Evolutionary conservation across 257 asterid species (phyloP), one percentile per base, ranked within the genome.

Genomic region (Scutellaria minor): DNA sequence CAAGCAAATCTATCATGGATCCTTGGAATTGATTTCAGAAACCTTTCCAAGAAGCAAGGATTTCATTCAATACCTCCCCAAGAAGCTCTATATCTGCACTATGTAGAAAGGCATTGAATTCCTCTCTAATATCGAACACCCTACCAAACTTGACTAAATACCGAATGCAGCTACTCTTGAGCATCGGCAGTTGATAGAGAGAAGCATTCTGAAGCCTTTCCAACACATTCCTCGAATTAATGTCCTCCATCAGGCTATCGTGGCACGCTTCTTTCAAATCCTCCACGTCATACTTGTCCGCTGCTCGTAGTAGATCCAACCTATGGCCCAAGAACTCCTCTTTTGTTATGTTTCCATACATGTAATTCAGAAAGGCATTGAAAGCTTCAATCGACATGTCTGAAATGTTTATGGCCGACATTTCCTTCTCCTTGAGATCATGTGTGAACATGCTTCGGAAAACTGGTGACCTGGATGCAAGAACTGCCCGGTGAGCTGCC

Each of bases 361-460:
- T 84, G 80, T 94, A 94, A 18, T 81, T 70, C 20, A 94, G 88
- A 44, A 94, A 87, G 47, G 96, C 92, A 66, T 80, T 87, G 81
- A 96, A 89, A 42, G 95, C 78, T 66, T 91, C 95, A 12, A 84
- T 77, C 10, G 99, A 89, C 99, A 94, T 94, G 79, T 94, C 97
- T 0, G 92, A 51, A 73, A 94, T 88, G 88, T 89, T 40, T 13
- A 94, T 74, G 54, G 84, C 83, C 0, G 97, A 89, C 66, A 86
- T 24, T 46, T 91, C 96, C 73, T 88, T 94, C 81, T 94, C 97
- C 83, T 80, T 85, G 56, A 94, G 96, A 51, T 94, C 88, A 40
- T 94, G 98, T 1, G 90, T 85, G 85, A 93, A 93, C 98, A 93
- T 93, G 84, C 96, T 91, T 56, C 86, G 82, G 82, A 94, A 94